Conservation (phyloP, 202 grass and related monocot species). For the Hordeum pubiflorum region DNA sequence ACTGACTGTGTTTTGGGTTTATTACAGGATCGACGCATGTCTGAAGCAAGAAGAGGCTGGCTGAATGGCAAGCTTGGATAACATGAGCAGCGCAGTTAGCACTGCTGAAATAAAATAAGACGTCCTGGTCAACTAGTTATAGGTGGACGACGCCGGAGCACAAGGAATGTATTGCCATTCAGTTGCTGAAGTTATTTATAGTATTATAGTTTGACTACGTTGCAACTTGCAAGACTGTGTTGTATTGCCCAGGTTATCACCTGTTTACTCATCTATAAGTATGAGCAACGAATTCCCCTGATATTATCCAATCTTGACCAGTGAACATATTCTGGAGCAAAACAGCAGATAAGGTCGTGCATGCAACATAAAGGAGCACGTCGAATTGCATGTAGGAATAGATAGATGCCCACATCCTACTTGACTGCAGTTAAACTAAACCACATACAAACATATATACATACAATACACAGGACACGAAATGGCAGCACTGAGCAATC, state of each 20-base stretch:
- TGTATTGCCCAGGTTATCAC: neutral
- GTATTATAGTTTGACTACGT: neutral
- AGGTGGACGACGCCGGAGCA: neutral
- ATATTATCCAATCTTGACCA: neutral
- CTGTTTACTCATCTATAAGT: neutral
- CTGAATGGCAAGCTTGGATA: constrained; percentile 3
- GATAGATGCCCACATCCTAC: neutral
- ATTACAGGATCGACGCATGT: neutral
- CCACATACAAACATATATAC: too few species aligned
- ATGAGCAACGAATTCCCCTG: neutral
- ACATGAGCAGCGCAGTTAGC: neutral
- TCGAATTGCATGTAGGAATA: neutral
- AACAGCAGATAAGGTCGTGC: neutral
- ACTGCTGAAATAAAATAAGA: constrained; percentile 19
- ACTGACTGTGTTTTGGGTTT: neutral
- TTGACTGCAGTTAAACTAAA: too few species aligned
- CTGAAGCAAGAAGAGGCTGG: neutral
- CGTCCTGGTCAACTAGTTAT: neutral
- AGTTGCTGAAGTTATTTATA: neutral
- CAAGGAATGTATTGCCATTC: neutral
- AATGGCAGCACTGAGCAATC: constrained; percentile 11
- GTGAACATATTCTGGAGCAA: neutral
- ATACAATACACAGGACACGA: neutral
- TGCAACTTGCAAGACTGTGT: neutral
- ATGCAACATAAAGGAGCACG: neutral